Evolutionary conservation across 1,284 basidiomycete genomes (phyloP).

Genomic region (Boletus hoseneyae): DNA sequence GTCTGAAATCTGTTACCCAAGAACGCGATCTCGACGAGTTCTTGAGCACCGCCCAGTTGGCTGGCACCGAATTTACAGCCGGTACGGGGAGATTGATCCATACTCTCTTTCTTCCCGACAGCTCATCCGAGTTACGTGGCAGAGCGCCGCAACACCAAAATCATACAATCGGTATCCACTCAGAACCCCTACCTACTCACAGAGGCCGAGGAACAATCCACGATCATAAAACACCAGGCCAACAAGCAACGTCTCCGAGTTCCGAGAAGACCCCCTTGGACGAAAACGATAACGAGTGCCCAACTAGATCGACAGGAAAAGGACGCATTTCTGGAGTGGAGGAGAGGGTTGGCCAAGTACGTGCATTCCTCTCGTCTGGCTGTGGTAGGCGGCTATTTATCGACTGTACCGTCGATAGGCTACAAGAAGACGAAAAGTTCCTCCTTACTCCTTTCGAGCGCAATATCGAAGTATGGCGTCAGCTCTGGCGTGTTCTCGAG

Average conservation of each 20-base stretch:
- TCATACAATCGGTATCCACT: conserved; percentile 68
- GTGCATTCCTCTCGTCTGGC: conserved; percentile 25
- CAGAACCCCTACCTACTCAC: conserved; percentile 89
- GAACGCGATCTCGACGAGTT: conserved; percentile 97
- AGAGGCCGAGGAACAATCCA: conserved; percentile 78
- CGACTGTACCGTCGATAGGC: conserved; percentile 38
- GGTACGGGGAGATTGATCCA: conserved; percentile 47
- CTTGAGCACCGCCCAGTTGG: conserved; percentile 90
- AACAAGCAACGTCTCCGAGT: conserved; percentile 76
- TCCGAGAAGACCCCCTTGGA: conserved; percentile 86
- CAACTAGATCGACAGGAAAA: conserved; percentile 87
- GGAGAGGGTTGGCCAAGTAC: conserved; percentile 85
- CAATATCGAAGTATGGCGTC: conserved; percentile 95
- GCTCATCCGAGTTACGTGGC: conserved; percentile 14
- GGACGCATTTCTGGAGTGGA: conserved; percentile 87
- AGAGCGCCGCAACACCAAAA: conserved; percentile 92
- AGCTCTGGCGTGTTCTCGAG: conserved; percentile 93
- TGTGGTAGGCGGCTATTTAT: not conserved
- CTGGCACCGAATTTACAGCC: conserved; percentile 96
- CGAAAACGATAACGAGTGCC: conserved; percentile 66
- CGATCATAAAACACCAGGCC: conserved; percentile 68
- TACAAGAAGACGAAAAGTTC: conserved; percentile 78
- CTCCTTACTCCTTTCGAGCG: conserved; percentile 94
- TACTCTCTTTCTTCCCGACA: not conserved
- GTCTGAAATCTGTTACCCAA: conserved; percentile 91